Percentiles rank a stretch among this genome's conserved stretches.
Conservation (phyloP, 1,284 basidiomycete genomes). For the Neolentinus lepideus region DNA sequence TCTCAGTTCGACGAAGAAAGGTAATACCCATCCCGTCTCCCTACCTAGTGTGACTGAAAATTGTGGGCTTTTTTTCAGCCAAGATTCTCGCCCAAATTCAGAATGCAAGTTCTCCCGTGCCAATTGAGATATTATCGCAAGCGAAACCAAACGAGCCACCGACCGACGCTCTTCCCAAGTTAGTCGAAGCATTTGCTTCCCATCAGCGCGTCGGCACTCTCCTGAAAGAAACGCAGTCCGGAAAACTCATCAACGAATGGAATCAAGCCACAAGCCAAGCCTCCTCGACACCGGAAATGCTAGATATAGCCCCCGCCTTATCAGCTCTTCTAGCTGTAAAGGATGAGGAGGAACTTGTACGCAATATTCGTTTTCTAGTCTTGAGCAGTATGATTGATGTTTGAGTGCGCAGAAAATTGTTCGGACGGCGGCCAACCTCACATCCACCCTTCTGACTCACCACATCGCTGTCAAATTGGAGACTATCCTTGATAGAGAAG, state of each 20-base stretch:
- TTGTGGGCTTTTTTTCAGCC: conserved; percentile 35
- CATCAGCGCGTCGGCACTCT: conserved; percentile 62
- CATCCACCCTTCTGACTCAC: conserved; percentile 80
- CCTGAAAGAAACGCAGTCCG: conserved; percentile 71
- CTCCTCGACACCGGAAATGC: conserved; percentile 58
- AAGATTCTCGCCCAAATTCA: conserved; percentile 71
- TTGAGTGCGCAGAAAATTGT: conserved; percentile 61
- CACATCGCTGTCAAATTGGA: conserved; percentile 89
- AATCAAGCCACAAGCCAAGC: conserved; percentile 48
- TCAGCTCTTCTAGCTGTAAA: conserved; percentile 82
- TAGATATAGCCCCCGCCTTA: conserved; percentile 75
- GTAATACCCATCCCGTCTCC: conserved; percentile 30
- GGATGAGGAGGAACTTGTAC: conserved; percentile 85
- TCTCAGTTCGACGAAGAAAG: conserved; percentile 86
- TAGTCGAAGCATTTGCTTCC: conserved; percentile 48
- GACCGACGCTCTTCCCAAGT: conserved; percentile 60
- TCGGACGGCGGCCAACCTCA: conserved; percentile 71
- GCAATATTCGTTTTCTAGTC: conserved; percentile 22
- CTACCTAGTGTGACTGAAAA: conserved; percentile 1
- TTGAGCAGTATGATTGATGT: neutral
- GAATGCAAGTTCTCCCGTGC: conserved; percentile 42
- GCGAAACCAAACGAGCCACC: conserved; percentile 70
- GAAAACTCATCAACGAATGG: conserved; percentile 82
- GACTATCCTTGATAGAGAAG: conserved; percentile 86
- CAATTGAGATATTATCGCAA: conserved; percentile 62